A percentile compares a stretch with the other conserved stretches of the same genome.
Evolutionary conservation across 148 eudicot species (phyloP).

Genomic region (Euryodendron excelsum): DNA sequence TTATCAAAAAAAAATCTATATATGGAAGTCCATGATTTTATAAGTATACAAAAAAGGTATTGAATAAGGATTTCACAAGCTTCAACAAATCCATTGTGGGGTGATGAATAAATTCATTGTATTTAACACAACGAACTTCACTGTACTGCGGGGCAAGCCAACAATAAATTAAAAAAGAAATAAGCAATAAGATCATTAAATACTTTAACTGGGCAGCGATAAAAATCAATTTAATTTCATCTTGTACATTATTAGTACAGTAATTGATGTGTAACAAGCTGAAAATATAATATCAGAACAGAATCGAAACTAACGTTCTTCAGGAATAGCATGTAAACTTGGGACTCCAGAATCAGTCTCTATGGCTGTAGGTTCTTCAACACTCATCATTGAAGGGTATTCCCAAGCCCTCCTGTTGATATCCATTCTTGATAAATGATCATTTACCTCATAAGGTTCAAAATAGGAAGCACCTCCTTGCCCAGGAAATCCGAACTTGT

Average conservation of each 20-base stretch:
- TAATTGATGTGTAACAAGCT: background rate
- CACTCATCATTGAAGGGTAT: conserved; percentile 46
- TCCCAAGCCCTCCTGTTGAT: conserved; percentile 59
- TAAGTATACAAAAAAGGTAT: no score
- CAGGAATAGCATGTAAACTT: conserved; percentile 42
- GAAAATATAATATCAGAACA: conserved; percentile 8
- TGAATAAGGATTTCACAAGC: background rate
- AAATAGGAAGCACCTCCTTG: conserved; percentile 55
- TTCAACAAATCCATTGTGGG: background rate
- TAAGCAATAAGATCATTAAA: background rate
- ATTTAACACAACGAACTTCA: background rate
- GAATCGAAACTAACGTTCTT: conserved; percentile 54
- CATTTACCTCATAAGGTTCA: conserved; percentile 39
- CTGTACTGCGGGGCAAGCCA: background rate
- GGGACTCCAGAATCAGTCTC: conserved; percentile 43
- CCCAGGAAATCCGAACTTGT: conserved; percentile 47
- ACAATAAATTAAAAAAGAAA: background rate
- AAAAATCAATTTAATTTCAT: background rate
- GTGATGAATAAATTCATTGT: background rate
- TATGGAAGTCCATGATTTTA: no score
- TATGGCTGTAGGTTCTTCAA: conserved; percentile 44
- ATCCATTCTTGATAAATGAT: conserved; percentile 49
- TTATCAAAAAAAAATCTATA: no score
- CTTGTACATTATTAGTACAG: background rate
- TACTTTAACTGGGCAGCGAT: background rate